A percentile compares a stretch with the other conserved stretches of the same genome.
These are phyloP conservation scores for Cyberlindnera misumaiensis DNA, from an alignment of 805 yeast genomes.

Conservation along the genomic window DNA sequence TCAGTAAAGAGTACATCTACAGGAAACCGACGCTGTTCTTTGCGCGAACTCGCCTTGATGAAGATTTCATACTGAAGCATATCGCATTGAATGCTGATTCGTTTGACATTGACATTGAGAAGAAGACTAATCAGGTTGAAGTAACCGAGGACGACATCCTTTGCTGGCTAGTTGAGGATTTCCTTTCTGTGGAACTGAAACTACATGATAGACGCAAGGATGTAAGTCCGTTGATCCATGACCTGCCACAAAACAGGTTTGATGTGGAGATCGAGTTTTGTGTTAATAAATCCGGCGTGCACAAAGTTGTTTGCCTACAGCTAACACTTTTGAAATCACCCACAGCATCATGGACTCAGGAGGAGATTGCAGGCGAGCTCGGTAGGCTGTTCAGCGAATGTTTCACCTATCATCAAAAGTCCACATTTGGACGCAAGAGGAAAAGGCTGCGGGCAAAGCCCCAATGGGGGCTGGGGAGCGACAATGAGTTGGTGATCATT, in stretches of 20 bases:
- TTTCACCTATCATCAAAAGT: slow-evolving; percentile 5
- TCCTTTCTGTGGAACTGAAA: slow-evolving; percentile 10
- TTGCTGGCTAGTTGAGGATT: slow-evolving; percentile 13
- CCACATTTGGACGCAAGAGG: slow-evolving; percentile 2
- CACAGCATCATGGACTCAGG: slow-evolving; percentile 7
- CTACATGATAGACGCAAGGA: slow-evolving; percentile 12
- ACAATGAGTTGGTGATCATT: slow-evolving; percentile 16
- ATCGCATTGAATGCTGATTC: slow-evolving; percentile 6
- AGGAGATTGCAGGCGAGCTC: slow-evolving; percentile 4
- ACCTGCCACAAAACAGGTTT: slow-evolving; percentile 9
- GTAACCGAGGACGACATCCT: slow-evolving; percentile 9
- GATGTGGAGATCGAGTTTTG: slow-evolving; percentile 5
- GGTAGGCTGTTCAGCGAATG: slow-evolving; percentile 11
- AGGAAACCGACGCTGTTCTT: background rate
- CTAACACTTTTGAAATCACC: slow-evolving; percentile 12
- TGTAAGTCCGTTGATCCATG: slow-evolving; percentile 5
- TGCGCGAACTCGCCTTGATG: slow-evolving; percentile 2
- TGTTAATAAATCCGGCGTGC: background rate
- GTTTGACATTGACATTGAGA: slow-evolving; percentile 1
- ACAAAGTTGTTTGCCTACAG: slow-evolving; percentile 2
- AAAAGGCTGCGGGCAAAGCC: slow-evolving; percentile 13
- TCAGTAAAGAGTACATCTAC: too few species aligned
- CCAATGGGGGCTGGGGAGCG: slow-evolving; percentile 19
- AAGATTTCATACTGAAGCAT: slow-evolving; percentile 13
- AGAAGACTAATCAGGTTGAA: slow-evolving; percentile 1